Base-by-base conservation (phyloP, 2,329 filamentous ascomycete species). In the Ascochyta pisi region DNA sequence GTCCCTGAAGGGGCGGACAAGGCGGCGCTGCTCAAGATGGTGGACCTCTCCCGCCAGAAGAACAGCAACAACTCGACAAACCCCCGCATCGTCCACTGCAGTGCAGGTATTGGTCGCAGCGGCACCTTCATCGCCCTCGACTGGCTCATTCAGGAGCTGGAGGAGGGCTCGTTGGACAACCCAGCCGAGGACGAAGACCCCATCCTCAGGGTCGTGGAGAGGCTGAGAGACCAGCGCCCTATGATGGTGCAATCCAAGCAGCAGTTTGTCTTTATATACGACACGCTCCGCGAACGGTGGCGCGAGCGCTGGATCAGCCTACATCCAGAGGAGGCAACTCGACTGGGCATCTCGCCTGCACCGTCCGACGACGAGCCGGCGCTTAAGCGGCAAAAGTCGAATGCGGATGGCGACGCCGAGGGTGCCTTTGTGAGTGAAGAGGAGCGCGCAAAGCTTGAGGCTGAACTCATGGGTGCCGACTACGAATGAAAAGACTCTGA, bases 81-180 rank as follows among this genome's bases (percentile, higher is more conserved):
- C 67, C 91, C 94, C 4, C 88, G 94, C 51, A 88, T 98, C 57
- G 77, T 83, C 2, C 81, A 83, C 55, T 83, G 81, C 79, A 96
- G 91, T 70, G 95, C 95, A 7, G 95, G 95, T 35, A 94, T 99
- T 13, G 95, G 95, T 12, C 87, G 95, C 51, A 96, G 91, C 7
- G 95, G 95, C 31, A 98, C 95, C 0, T 99, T 98, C 72, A 96
- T 99, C 68, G 90, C 92, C 1, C 84, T 99, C n/a, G 95, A 98
- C 76, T 92, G 96, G 75, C 84, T 99, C 24, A 83, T 96, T 61
- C 84, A 88, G 33, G 92, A 97, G 75, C 82, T 98, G 9, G 87
- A 91, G 24, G 84, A 87, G 6, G 94, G 92, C 45, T 83, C 87
- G 22, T 77, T 96, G 45, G 82, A 83, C 56, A 47, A 61, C 35